Evolutionary conservation across 306 rosid species (phyloP).

Genomic region (Albizia julibrissin): DNA sequence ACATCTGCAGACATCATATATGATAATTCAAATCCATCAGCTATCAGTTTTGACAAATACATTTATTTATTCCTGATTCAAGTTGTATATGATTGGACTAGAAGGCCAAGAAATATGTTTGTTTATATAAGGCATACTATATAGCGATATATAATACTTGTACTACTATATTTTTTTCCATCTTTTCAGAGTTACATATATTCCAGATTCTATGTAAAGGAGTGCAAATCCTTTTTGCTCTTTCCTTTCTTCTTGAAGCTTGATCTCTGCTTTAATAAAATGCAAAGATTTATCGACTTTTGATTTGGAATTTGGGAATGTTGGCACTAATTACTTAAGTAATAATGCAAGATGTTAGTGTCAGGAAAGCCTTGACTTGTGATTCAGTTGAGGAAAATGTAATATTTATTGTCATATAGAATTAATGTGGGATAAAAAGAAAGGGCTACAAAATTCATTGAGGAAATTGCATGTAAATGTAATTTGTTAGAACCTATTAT

Average conservation of each 20-base stretch:
- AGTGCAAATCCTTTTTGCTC: background rate
- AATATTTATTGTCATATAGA: background rate
- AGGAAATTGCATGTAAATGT: no score
- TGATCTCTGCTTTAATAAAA: background rate
- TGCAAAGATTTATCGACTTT: background rate
- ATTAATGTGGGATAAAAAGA: background rate
- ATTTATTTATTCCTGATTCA: constrained; percentile 21
- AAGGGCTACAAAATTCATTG: no score
- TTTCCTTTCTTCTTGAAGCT: background rate
- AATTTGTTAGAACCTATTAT: no score
- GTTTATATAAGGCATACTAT: constrained; percentile 2
- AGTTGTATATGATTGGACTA: background rate
- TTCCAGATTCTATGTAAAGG: background rate
- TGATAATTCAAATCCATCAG: constrained; percentile 37
- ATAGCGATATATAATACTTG: background rate
- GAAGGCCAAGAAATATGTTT: constrained; percentile 18
- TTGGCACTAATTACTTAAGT: background rate
- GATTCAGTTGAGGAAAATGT: background rate
- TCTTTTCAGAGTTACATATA: background rate
- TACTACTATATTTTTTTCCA: background rate
- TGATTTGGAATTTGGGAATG: background rate
- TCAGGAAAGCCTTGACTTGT: background rate
- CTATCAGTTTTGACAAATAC: background rate
- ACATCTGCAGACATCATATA: background rate
- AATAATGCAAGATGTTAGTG: background rate